Percentiles rank a stretch among this genome's conserved stretches.
phyloP scores from a whole-genome alignment of 164 flowering plant species.

The Chimonanthus salicifolius region DNA sequence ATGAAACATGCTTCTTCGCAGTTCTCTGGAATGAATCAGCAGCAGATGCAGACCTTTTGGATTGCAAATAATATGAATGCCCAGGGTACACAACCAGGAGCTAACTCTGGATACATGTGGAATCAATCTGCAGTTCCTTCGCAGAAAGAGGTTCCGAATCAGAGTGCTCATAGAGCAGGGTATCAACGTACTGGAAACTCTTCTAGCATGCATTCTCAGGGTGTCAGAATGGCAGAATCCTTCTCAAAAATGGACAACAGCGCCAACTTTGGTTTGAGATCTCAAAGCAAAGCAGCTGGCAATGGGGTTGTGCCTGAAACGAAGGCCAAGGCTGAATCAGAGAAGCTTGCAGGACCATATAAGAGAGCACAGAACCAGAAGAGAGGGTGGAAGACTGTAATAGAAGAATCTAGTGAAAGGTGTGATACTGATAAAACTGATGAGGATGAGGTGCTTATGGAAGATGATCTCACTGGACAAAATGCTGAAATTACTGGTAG shows the following conservation, averaged over 20 bases:
- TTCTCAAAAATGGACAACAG: conserved; percentile 6
- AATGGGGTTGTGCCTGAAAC: not conserved
- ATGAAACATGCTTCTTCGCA: conserved; percentile 10
- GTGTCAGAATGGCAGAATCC: conserved; percentile 7
- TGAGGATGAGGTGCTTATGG: conserved; percentile 22
- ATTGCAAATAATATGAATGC: conserved; percentile 24
- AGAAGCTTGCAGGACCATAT: not conserved
- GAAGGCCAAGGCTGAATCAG: not conserved
- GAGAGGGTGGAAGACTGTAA: conserved; percentile 28
- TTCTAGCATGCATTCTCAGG: conserved; percentile 13
- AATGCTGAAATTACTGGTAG: conserved; percentile 12
- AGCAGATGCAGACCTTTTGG: conserved; percentile 11
- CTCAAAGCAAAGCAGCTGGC: conserved; percentile 4
- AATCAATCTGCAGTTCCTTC: not conserved
- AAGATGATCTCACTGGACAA: conserved; percentile 9
- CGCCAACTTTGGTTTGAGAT: conserved; percentile 4
- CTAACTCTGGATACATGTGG: conserved; percentile 1
- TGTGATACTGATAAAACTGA: conserved; percentile 32
- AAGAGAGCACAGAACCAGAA: conserved; percentile 11
- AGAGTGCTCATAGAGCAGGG: conserved; percentile 13
- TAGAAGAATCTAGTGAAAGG: conserved; percentile 46
- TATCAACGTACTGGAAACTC: conserved; percentile 12
- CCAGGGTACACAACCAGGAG: conserved; percentile 16
- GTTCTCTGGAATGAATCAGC: conserved; percentile 18
- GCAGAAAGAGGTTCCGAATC: conserved; percentile 15